Evolutionary conservation across 139 green algal genomes (phyloP), one percentile per base, ranked within the genome.

Genomic region (Eudorina sp.): DNA sequence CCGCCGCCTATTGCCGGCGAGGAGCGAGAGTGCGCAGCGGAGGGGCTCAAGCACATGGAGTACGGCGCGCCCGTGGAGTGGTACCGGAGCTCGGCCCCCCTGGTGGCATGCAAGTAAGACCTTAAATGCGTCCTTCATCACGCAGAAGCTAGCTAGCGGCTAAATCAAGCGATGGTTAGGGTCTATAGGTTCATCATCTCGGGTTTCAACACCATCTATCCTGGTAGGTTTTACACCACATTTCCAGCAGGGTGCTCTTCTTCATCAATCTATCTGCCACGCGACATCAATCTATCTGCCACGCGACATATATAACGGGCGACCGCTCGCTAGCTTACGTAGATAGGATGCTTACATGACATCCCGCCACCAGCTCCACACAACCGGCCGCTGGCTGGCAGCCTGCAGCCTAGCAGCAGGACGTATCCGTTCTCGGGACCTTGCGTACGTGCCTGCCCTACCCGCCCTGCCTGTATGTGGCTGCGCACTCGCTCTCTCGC

Each of bases 61-160:
- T 84, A 84, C 76, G 76, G 53, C 53, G 40, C 14, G 3, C 76
- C 76, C 21, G 36, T 53, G 21, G 43, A 45, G 34, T 84, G 76
- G 76, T 84, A 40, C 36, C 6, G 11, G 36, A 84, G 21, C 51
- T 34, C 2, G 18, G 1, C 8, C 36, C 76, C 76, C 5, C 53
- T 84, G 36, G 3, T 84, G 34, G 21, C 34, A 2, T 84, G 76
- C 76, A 53, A 31, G 76, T 83, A 45, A 11, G 74, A 31, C 14
- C 55, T 13, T 66, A n/a, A 13, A 31, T 66, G 55, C 55, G 23
- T 66, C 8, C 11, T 66, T 55, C 48, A 13, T 55, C 48, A 55
- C 9, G 48, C 48, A 55, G 13, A 55, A 9, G 9, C 48, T 13
- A 55, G 13, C 13, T 55, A 13, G 48, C 48, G 9, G 13, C 48